A percentile compares a stretch with the other conserved stretches of the same genome.
phyloP scores from a whole-genome alignment of 75 land plant genomes.

The Pinus albicaulis region DNA sequence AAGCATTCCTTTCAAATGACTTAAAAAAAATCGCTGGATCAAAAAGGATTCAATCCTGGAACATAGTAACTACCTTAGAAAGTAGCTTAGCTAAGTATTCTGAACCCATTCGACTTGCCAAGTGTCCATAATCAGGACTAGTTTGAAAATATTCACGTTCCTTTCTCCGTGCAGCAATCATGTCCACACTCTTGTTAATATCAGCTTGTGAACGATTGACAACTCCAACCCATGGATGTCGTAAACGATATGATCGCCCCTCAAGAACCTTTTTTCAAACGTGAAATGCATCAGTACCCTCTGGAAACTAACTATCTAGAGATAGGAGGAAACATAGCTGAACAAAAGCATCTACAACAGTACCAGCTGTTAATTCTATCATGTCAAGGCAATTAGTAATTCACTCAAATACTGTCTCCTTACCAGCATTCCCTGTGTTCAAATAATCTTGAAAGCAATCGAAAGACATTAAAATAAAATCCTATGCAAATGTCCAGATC shows the following conservation, averaged over 20 bases:
- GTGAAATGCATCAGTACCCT: neutral
- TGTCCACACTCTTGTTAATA: slow-evolving; percentile 88
- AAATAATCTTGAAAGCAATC: neutral
- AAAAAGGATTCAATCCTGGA: neutral
- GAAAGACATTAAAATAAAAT: neutral
- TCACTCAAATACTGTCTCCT: neutral
- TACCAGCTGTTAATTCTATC: neutral
- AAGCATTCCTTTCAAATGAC: neutral
- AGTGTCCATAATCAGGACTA: slow-evolving; percentile 78
- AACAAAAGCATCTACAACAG: neutral
- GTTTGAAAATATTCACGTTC: slow-evolving; percentile 76
- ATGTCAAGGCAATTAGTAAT: too few species aligned
- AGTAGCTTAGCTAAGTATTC: slow-evolving; percentile 87
- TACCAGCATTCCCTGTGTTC: neutral
- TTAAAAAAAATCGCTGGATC: neutral
- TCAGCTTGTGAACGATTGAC: slow-evolving; percentile 93
- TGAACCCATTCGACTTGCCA: slow-evolving; percentile 80
- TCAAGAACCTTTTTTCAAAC: slow-evolving; percentile 57
- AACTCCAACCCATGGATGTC: slow-evolving; percentile 90
- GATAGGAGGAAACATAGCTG: neutral
- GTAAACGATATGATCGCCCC: slow-evolving; percentile 75
- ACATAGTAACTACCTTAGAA: slow-evolving; percentile 41
- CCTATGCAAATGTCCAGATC: too few species aligned
- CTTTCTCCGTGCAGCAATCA: slow-evolving; percentile 67
- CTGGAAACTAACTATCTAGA: neutral